A percentile compares a stretch with the other conserved stretches of the same genome.
These are phyloP conservation scores for Pseudopyricularia javanii DNA, from an alignment of 2,329 filamentous ascomycete genomes.

Conservation along the genomic window DNA sequence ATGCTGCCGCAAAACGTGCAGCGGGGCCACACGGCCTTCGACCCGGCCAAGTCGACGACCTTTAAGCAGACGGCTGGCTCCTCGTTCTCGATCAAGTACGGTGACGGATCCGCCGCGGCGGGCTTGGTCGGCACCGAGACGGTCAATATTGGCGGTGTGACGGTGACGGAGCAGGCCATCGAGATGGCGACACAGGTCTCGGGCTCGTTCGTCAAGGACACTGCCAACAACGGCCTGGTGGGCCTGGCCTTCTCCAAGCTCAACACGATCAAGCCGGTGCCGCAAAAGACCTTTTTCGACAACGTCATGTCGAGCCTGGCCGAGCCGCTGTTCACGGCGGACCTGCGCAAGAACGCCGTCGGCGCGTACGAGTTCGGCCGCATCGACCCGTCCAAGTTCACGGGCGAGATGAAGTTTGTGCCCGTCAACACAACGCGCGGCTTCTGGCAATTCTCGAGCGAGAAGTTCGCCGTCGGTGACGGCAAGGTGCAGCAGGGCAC, in stretches of 20 bases:
- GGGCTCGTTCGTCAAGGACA: conserved; percentile 43
- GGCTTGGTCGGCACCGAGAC: conserved; percentile 57
- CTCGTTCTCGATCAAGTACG: conserved; percentile 55
- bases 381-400: conserved; percentile 53
- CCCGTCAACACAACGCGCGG: conserved; percentile 48
- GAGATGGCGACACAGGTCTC: conserved; percentile 52
- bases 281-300: conserved; percentile 64
- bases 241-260: conserved; percentile 54
- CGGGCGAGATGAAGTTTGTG: conserved; percentile 48
- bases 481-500: conserved; percentile 21
- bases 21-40: conserved; percentile 32
- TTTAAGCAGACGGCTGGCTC: conserved; percentile 25
- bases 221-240: conserved; percentile 54
- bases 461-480: conserved; percentile 40
- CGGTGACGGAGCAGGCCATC: conserved; percentile 49
- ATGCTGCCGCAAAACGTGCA: conserved; percentile 31
- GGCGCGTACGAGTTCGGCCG: conserved; percentile 65
- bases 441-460: conserved; percentile 57
- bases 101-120: conserved; percentile 49
- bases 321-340: conserved; percentile 58
- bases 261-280: conserved; percentile 50
- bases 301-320: conserved; percentile 50
- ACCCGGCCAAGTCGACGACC: conserved; percentile 21
- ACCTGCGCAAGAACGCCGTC: conserved; percentile 44
- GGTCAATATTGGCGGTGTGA: conserved; percentile 54